Evolutionary conservation across 495 filamentous ascomycete genomes (phyloP), one percentile per base, ranked within the genome.

Genomic region (Penicillium canariense): DNA sequence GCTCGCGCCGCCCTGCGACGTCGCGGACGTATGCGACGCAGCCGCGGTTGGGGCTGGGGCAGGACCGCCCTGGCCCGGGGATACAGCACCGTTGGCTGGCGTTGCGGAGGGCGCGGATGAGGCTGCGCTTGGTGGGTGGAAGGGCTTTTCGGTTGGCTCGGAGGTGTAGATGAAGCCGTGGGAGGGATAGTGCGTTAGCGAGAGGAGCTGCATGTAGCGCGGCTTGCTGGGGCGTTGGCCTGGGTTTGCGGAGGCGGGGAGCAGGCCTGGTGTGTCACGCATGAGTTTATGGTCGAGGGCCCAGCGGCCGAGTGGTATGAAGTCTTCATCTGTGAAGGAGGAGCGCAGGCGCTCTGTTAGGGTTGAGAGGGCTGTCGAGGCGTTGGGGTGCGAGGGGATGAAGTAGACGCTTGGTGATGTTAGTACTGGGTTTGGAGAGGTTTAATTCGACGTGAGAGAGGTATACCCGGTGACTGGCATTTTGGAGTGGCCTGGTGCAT

Each of bases 121-220:
- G 5, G 58, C 35, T 11, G 56, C 34, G 17, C 9, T 20, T 6
- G 45, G 51, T 6, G 53, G 50, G 22, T 65, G 60, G 11, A 35
- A 22, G 4, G 31, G 25, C 17, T 62, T 67, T 18, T 68, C 65
- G 1, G 56, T 50, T 7, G 68, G 55, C 48, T 68, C 64, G 10
- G 73, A 72, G n/a, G 75, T 69, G 54, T 78, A 78, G 40, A 78
- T 67, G 55, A 77, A 78, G 17, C 72, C 74, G 26, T 75, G 71
- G 26, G 63, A 67, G 7, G 71, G 63, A 58, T 74, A 69, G 50
- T 76, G 67, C 18, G 62, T 65, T 34, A 77, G 56, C 6, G 68
- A 73, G 35, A 79, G 71, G 45, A 79, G 74, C 54, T 79, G 76
- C 68, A 77, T 69, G 49, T 73, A 79, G 18, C 72, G 66, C 3